Base-by-base conservation (phyloP, 805 yeast genomes). In the Scheffersomyces coipomensis region DNA sequence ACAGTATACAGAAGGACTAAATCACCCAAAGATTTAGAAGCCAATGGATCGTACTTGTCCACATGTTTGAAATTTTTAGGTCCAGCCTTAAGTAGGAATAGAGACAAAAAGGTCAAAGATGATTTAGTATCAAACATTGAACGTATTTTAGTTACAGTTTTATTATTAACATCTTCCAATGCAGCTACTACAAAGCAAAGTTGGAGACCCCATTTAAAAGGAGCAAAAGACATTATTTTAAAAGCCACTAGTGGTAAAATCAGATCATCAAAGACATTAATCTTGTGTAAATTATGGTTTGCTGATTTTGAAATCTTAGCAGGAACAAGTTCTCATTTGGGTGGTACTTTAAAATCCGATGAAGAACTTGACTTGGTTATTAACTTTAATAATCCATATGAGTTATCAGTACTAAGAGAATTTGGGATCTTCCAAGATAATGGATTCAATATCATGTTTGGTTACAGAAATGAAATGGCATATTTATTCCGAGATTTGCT, bases 121-220 rank as follows among this genome's bases (percentile, higher is more conserved):
- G 49, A 45, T 39, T 40, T 45, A 19, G 40, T 38, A 10, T 52
- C 73, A 26, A 79, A 81, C 49, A 76, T 82, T 8, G 90, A 83
- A 48, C 77, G 86, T 0, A 75, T 84, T 36, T 68, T 83, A 11
- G 55, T 85, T 13, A 83, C 89, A 0, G 83, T 83, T 0, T 64
- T 85, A 15, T 57, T 85, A 24, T 64, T 85, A 23, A 83, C 89
- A 1, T 70, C 82, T 3, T 78, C 79, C 25, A 78, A 79, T 44
- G 83, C 85, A 0, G 59, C 76, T 4, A 74, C 78, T 3, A 62
- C 70, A 11, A 68, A 71, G 37, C 75, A 75, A 42, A 71, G 74
- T 44, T 82, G 87, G 88, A 64, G 84, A 42, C 78, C 84, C 1
- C 87, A 82, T 59, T 56, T 81, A 15, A 58, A 75, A 43, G 86